phyloP scores from a whole-genome alignment of 1,139 yeast genomes.

The Kodamaea ohmeri region DNA sequence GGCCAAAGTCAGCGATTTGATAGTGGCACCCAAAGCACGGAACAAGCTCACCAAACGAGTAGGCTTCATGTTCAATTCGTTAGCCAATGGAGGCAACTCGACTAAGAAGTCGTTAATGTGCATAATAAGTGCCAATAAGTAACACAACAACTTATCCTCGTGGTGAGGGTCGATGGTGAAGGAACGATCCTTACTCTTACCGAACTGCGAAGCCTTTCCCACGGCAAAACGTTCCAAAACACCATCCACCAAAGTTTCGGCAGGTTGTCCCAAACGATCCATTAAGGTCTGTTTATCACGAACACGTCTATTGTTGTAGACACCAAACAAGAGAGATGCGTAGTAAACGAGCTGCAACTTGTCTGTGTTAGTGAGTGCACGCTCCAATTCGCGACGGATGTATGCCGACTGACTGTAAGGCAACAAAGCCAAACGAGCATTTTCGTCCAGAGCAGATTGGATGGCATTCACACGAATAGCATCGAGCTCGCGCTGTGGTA shows the following conservation, averaged over 20 bases:
- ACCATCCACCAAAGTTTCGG: slow-evolving; percentile 73
- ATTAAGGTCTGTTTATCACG: slow-evolving; percentile 58
- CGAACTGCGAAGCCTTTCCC: slow-evolving; percentile 61
- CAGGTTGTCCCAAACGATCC: slow-evolving; percentile 63
- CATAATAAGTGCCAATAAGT: slow-evolving; percentile 66
- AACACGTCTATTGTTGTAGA: slow-evolving; percentile 69
- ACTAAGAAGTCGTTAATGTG: slow-evolving; percentile 75
- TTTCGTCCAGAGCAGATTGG: slow-evolving; percentile 49
- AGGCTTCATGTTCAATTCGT: slow-evolving; percentile 81
- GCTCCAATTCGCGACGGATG: slow-evolving; percentile 48
- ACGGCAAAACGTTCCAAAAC: slow-evolving; percentile 69
- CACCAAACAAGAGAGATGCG: slow-evolving; percentile 74
- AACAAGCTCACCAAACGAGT: slow-evolving; percentile 66
- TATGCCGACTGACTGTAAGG: slow-evolving; percentile 62
- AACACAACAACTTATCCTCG: slow-evolving; percentile 84
- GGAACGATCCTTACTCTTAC: slow-evolving; percentile 70
- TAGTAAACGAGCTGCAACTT: slow-evolving; percentile 73
- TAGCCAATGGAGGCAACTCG: slow-evolving; percentile 78
- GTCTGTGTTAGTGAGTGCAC: slow-evolving; percentile 45
- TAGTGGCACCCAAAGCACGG: slow-evolving; percentile 78
- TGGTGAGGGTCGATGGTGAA: slow-evolving; percentile 80
- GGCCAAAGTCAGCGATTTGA: slow-evolving; percentile 70
- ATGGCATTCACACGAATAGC: slow-evolving; percentile 59
- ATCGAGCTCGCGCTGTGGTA: slow-evolving; percentile 64
- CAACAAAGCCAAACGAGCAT: slow-evolving; percentile 51